These are phyloP conservation scores for Tolypocladium tundrense DNA, from an alignment of 2,329 filamentous ascomycete genomes.

Conservation along the genomic window DNA sequence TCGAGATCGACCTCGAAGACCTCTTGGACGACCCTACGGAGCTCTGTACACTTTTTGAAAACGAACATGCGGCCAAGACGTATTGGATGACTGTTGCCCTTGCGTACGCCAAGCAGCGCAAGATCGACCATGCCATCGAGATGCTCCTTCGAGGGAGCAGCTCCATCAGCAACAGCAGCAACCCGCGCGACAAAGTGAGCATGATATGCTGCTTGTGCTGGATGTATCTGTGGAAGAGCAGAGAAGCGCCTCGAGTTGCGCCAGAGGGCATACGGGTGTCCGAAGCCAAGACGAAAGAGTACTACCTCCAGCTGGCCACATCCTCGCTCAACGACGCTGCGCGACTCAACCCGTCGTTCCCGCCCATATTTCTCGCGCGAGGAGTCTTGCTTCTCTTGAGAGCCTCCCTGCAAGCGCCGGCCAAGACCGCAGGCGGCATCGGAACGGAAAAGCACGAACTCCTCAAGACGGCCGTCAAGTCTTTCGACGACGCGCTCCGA, in stretches of 20 bases:
- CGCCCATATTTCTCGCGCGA: constrained; percentile 81
- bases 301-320: constrained; percentile 85
- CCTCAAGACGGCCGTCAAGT: constrained; percentile 76
- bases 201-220: constrained; percentile 80
- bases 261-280: constrained; percentile 53
- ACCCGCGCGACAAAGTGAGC: constrained; percentile 73
- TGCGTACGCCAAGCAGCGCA: constrained; percentile 92
- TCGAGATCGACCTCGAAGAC: constrained; percentile 88
- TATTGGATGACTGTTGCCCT: constrained; percentile 98
- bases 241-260: constrained; percentile 58
- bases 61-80: constrained; percentile 79
- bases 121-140: constrained; percentile 74
- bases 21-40: constrained; percentile 90
- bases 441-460: constrained; percentile 71
- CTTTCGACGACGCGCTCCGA: constrained; percentile 87
- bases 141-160: constrained; percentile 64
- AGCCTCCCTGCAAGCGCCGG: constrained; percentile 71
- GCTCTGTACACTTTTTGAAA: constrained; percentile 88
- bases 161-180: constrained; percentile 57
- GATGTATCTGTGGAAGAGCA: constrained; percentile 83
- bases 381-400: constrained; percentile 82
- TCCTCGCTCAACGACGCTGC: constrained; percentile 90
- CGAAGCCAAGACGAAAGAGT: constrained; percentile 83
- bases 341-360: constrained; percentile 83
- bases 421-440: constrained; percentile 54